phyloP scores from a whole-genome alignment of 108 stramenopile species.

The Aurantiochytrium sp. region DNA sequence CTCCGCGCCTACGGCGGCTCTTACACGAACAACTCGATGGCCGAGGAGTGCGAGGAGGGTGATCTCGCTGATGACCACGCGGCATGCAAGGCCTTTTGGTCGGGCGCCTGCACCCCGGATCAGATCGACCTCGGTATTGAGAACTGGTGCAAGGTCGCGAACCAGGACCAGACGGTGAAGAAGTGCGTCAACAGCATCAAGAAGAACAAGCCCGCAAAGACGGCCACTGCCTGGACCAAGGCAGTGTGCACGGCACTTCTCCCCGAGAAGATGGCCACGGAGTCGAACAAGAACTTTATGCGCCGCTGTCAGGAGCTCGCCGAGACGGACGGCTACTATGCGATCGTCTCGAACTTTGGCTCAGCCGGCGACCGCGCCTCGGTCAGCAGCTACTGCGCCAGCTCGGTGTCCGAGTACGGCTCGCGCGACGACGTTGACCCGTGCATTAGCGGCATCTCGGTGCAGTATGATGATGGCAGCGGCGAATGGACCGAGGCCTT shows the following conservation, averaged over 20 bases:
- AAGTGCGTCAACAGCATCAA: not conserved
- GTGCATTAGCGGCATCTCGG: not conserved
- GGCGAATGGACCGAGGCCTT: not conserved
- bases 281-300: not conserved
- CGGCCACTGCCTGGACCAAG: not conserved
- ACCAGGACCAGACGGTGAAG: not conserved
- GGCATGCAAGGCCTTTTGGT: not conserved
- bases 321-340: not conserved
- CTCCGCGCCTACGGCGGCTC: not conserved
- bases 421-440: not conserved
- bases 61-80: not conserved
- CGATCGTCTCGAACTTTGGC: not conserved
- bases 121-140: constrained; percentile 8
- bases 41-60: not conserved
- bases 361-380: not conserved
- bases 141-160: not conserved
- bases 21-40: not conserved
- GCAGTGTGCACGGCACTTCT: not conserved
- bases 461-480: not conserved
- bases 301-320: not conserved
- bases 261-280: not conserved
- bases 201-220: not conserved
- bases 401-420: not conserved
- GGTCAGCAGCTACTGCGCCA: not conserved
- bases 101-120: not conserved